Evolutionary conservation across 768 basidiomycete species (phyloP).

Genomic region (Suillus plorans): DNA sequence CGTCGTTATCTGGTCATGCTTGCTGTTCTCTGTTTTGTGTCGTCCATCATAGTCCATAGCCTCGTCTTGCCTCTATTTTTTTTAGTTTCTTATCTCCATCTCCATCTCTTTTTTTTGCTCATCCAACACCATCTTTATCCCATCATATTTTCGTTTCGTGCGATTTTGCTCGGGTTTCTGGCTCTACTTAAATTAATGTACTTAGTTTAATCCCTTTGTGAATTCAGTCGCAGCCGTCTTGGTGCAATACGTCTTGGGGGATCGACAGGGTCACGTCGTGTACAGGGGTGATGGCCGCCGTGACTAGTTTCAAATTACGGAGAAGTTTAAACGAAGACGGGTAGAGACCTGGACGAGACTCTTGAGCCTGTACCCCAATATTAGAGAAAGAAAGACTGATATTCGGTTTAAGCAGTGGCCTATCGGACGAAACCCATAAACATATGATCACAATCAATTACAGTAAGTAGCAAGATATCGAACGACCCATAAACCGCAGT

Average conservation of each 20-base stretch:
- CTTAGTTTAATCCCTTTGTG: slow-evolving; percentile 23
- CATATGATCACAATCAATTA: neutral
- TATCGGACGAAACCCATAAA: neutral
- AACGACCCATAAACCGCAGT: neutral
- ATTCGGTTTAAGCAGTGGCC: neutral
- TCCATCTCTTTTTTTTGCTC: slow-evolving; percentile 1
- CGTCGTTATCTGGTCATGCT: slow-evolving; percentile 2
- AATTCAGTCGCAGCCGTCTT: neutral
- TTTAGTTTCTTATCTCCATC: neutral
- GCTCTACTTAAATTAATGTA: slow-evolving; percentile 24
- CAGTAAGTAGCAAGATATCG: neutral
- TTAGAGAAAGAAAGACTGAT: neutral
- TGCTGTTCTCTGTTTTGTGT: neutral
- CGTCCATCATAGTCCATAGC: neutral
- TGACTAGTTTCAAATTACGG: neutral
- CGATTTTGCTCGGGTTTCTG: slow-evolving; percentile 4
- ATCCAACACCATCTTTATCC: slow-evolving; percentile 16
- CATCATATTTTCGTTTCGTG: slow-evolving; percentile 16
- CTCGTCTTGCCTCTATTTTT: neutral
- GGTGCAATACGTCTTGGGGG: neutral
- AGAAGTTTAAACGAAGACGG: neutral
- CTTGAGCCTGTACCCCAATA: neutral
- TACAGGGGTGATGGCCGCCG: neutral
- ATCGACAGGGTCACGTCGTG: neutral
- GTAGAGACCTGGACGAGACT: neutral